These are phyloP conservation scores for Gautieria morchelliformis DNA, from an alignment of 768 basidiomycete species.

Conservation along the genomic window DNA sequence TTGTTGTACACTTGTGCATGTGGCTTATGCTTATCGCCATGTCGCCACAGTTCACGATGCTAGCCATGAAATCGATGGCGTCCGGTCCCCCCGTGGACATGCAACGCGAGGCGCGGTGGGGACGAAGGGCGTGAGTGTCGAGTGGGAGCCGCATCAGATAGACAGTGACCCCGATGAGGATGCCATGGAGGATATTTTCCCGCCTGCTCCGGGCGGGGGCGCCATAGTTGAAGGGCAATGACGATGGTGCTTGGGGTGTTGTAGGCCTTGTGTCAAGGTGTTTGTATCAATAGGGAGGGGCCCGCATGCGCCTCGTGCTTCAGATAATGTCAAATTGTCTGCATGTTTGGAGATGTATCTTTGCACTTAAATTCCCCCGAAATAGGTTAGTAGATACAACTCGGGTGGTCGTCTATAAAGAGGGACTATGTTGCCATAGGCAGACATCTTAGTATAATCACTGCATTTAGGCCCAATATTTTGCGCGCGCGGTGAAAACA, in stretches of 20 bases:
- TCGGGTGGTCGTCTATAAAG: too few species aligned
- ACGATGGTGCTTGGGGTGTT: neutral
- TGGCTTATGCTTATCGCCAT: neutral
- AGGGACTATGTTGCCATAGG: too few species aligned
- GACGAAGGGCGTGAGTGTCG: conserved; percentile 7
- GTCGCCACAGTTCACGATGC: conserved; percentile 52
- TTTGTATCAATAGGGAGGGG: too few species aligned
- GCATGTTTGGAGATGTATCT: too few species aligned
- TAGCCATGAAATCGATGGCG: conserved; percentile 62
- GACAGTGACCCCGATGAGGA: conserved; percentile 11
- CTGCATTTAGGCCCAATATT: too few species aligned
- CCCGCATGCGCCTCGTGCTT: too few species aligned
- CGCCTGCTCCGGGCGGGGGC: neutral
- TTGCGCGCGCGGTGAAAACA: too few species aligned
- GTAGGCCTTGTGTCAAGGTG: neutral
- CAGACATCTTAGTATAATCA: too few species aligned
- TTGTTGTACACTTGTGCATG: conserved; percentile 1
- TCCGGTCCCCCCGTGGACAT: conserved; percentile 63
- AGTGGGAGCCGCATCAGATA: conserved; percentile 7
- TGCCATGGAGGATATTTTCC: conserved; percentile 11
- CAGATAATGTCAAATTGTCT: too few species aligned
- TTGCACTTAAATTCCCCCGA: too few species aligned
- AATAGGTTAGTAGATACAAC: too few species aligned
- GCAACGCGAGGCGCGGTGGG: conserved; percentile 67
- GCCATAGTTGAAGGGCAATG: neutral